phyloP scores from a whole-genome alignment of 257 asterid genomes.

The Jaltomata sinuosa region DNA sequence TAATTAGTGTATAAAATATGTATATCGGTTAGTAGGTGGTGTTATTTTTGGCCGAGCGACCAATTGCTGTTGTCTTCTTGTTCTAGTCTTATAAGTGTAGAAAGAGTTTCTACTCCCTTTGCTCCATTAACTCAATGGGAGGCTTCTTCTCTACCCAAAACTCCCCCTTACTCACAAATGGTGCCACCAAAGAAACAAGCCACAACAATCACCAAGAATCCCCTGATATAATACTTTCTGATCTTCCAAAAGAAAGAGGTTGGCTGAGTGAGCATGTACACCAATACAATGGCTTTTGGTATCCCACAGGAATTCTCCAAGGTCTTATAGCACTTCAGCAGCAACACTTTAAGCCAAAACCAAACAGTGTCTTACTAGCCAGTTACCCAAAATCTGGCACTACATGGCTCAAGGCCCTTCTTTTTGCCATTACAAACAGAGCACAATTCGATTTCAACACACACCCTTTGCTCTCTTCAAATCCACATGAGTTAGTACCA shows the following conservation, averaged over 20 bases:
- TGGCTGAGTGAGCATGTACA: constrained; percentile 11
- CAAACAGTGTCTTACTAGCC: constrained; percentile 6
- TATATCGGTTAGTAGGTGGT: no score
- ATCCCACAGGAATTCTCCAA: not conserved
- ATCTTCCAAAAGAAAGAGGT: constrained; percentile 17
- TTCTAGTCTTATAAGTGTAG: not conserved
- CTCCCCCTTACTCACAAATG: not conserved
- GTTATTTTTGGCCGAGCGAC: no score
- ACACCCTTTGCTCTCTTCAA: constrained; percentile 16
- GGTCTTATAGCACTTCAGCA: constrained; percentile 18
- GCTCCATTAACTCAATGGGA: not conserved
- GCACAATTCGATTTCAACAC: not conserved
- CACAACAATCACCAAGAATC: not conserved
- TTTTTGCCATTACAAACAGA: constrained; percentile 10
- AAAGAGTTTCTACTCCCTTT: not conserved
- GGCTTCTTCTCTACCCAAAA: not conserved
- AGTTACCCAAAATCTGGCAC: constrained; percentile 24
- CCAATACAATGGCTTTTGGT: constrained; percentile 18
- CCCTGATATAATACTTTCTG: not conserved
- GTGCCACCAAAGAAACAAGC: not conserved
- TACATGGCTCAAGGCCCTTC: constrained; percentile 23
- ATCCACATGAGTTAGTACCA: constrained; percentile 16
- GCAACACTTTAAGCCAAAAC: constrained; percentile 5
- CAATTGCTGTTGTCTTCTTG: no score
- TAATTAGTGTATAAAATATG: no score